Evolutionary conservation across 768 basidiomycete species (phyloP), one percentile per base, ranked within the genome.

Genomic region (Butyriboletus loyo): DNA sequence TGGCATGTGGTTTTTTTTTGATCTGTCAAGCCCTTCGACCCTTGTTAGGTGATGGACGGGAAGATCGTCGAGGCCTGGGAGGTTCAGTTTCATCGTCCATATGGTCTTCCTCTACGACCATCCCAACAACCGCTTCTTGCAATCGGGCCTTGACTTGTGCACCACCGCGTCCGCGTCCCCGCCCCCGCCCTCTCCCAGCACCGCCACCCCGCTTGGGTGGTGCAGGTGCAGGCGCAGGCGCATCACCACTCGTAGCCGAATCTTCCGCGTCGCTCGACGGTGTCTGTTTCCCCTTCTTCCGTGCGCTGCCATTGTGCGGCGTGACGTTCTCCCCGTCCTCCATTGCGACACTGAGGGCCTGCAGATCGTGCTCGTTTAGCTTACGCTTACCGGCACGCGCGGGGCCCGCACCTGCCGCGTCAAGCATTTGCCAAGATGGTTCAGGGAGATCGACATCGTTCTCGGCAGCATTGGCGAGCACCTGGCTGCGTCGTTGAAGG

Each of bases 401-500:
- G 40, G 60, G 55, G 38, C 31, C 48, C 54, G 55, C 58, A 60
- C 62, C 56, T 54, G 57, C 61, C 49, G 54, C 52, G 40, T 58
- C 64, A 14, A 83, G 73, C 79, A 86, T 82, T 60, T 86, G 82
- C 67, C 71, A 75, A 24, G 81, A 78, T 21, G 83, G 83, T 54
- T 81, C 77, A 0, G 74, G 73, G 9, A 81, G 70, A 1, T 69
- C 75, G 3, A 67, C 64, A 40, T 63, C 38, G 27, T 63, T 59
- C 38, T 80, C 78, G 6, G 72, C 76, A 25, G 80, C 80, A 28
- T 77, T 67, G 7, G 73, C 69, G 1, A 81, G 58, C 0, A 82
- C 72, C 36, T 77, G 70, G 55, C 77, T 78, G 3, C 78, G 76
- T 14, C 81, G 75, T 53, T 76, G 79, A 17, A 80, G 73, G 14